These are phyloP conservation scores for Coemansia sp. DNA, from an alignment of 192 early-diverging fungal species.

Conservation along the genomic window DNA sequence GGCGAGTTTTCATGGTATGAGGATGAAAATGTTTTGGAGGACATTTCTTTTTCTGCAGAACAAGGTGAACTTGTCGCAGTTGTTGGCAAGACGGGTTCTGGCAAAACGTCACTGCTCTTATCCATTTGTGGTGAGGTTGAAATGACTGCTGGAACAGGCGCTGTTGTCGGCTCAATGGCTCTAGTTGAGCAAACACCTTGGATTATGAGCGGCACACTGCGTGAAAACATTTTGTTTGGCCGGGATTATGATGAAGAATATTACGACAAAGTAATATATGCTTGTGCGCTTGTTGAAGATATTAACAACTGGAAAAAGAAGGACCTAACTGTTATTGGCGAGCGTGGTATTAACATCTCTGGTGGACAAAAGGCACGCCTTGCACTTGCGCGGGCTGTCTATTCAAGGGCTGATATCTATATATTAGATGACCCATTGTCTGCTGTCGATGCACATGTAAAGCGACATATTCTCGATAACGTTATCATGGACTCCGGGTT, in stretches of 20 bases:
- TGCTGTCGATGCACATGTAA: too few species aligned
- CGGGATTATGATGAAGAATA: constrained; percentile 13
- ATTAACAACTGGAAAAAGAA: too few species aligned
- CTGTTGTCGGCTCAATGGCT: constrained; percentile 66
- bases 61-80: constrained; percentile 70
- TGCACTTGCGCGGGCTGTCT: too few species aligned
- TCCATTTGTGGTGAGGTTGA: constrained; percentile 82
- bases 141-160: constrained; percentile 45
- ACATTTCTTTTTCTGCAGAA: constrained; percentile 58
- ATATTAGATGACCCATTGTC: too few species aligned
- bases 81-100: constrained; percentile 78
- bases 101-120: constrained; percentile 80
- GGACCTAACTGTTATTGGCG: too few species aligned
- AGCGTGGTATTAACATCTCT: too few species aligned
- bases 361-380: background rate
- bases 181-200: constrained; percentile 83
- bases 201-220: constrained; percentile 47
- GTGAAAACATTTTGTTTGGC: constrained; percentile 22
- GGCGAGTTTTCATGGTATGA: constrained; percentile 25
- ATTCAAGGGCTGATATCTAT: too few species aligned
- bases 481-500: too few species aligned
- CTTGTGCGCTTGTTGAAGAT: too few species aligned
- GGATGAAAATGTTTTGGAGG: constrained; percentile 1
- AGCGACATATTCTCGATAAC: too few species aligned
- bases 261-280: too few species aligned